These are phyloP conservation scores for Ploettnerulaceae sp. DNA, from an alignment of 2,329 filamentous ascomycete genomes.

Conservation along the genomic window DNA sequence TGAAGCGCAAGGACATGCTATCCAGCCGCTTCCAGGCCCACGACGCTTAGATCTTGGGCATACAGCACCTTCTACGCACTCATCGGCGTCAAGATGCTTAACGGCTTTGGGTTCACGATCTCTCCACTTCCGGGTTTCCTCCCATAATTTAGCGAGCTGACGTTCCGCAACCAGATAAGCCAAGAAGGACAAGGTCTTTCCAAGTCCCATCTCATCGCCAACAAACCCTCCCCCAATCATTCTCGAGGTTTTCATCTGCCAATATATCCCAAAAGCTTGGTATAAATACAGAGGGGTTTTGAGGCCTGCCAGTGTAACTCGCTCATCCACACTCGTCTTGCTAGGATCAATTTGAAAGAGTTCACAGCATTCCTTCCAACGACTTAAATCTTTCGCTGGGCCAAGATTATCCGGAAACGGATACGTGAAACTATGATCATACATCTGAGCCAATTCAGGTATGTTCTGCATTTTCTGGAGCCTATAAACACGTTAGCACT, in stretches of 20 bases:
- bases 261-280: constrained; percentile 23
- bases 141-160: constrained; percentile 18
- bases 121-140: constrained; percentile 8
- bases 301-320: constrained; percentile 17
- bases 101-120: constrained; percentile 1
- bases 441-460: constrained; percentile 12
- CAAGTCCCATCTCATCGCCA: constrained; percentile 55
- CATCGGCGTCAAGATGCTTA: constrained; percentile 6
- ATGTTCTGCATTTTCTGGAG: constrained; percentile 17
- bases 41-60: constrained; percentile 8
- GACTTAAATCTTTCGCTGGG: background rate
- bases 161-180: constrained; percentile 37
- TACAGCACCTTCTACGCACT: background rate
- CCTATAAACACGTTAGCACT: constrained; percentile 7
- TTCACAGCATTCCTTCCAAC: constrained; percentile 20
- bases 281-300: constrained; percentile 23
- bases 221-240: constrained; percentile 58
- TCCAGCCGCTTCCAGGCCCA: constrained; percentile 17
- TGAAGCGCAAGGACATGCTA: constrained; percentile 20
- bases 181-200: constrained; percentile 47
- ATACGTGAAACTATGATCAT: background rate
- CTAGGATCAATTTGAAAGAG: constrained; percentile 19
- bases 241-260: constrained; percentile 22
- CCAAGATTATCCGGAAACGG: background rate
- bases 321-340: constrained; percentile 7